Evolutionary conservation across 129 eudicot genomes (phyloP), one percentile per base, ranked within the genome.

Genomic region (Flaveria linearis): DNA sequence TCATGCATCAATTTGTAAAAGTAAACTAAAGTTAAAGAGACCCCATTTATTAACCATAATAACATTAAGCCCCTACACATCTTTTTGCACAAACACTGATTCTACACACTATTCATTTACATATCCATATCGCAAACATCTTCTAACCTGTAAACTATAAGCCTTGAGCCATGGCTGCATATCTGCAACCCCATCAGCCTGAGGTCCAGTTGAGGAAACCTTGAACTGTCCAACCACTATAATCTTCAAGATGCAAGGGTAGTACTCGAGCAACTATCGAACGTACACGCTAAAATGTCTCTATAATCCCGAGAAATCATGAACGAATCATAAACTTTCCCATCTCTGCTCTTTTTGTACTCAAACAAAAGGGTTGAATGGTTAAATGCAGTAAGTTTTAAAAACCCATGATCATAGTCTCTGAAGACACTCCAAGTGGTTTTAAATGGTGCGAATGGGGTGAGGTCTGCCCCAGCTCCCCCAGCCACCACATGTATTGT

Each of bases 401-500:
- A 76, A 71, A 84, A 91, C 16, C 93, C 97, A 23, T 80, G 83
- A 74, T 91, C 97, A 8, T 79, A 74, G 78, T 91, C 97, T 80
- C 82, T 75, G 80, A 66, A 88, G 28, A 91, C 39, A 49, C 97
- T 91, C 94, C 91, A 91, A 20, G 62, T 50, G 50, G 97, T 80
- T 20, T 80, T 62, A 7, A 83, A 36, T 10, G 82, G 53, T 20
- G 85, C 58, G 60, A 91, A 88, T 8, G 85, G 71, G 2, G 93
- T 45, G 43, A 91, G 84, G 77, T 79, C 69, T 10, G 91, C 87
- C 18, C 97, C 94, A 36, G 78, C 97, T 15, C 94, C 97, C 13
- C 97, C 94, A 25, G 86, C 91, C 16, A 86, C 90, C 56, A 88
- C 88, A 69, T 88, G 88, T 57, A 91, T 88, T 28, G 91, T 88